Evolutionary conservation across 2,329 filamentous ascomycete species (phyloP).

Genomic region (Colletotrichum godetiae): DNA sequence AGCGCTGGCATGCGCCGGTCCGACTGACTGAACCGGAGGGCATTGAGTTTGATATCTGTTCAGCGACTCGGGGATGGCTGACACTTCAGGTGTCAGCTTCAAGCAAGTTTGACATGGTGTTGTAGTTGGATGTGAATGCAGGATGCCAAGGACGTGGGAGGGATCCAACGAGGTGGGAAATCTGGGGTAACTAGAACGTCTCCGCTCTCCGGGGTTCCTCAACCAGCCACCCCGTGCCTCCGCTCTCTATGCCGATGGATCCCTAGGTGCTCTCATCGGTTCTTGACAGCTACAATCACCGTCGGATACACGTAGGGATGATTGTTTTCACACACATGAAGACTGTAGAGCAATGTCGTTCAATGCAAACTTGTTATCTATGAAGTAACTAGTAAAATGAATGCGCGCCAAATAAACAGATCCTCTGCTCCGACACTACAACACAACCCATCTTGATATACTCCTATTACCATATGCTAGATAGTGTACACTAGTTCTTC

Average conservation of each 20-base stretch:
- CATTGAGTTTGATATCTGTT: background rate
- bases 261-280: background rate
- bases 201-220: background rate
- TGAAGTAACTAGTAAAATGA: background rate
- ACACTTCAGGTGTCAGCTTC: background rate
- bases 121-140: background rate
- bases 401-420: background rate
- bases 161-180: background rate
- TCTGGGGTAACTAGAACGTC: slow-evolving; percentile 9
- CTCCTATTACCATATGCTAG: background rate
- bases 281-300: background rate
- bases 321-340: background rate
- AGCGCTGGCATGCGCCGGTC: slow-evolving; percentile 50
- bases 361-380: background rate
- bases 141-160: background rate
- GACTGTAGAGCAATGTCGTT: background rate
- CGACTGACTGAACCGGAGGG: slow-evolving; percentile 19
- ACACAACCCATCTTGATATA: background rate
- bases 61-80: too few species aligned
- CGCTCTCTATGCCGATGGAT: background rate
- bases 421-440: background rate
- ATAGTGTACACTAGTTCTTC: background rate
- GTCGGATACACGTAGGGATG: background rate
- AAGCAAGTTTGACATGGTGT: background rate
- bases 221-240: background rate